Evolutionary conservation across 2,329 filamentous ascomycete species (phyloP), one percentile per base, ranked within the genome.

Genomic region (Colletotrichum gigasporum): DNA sequence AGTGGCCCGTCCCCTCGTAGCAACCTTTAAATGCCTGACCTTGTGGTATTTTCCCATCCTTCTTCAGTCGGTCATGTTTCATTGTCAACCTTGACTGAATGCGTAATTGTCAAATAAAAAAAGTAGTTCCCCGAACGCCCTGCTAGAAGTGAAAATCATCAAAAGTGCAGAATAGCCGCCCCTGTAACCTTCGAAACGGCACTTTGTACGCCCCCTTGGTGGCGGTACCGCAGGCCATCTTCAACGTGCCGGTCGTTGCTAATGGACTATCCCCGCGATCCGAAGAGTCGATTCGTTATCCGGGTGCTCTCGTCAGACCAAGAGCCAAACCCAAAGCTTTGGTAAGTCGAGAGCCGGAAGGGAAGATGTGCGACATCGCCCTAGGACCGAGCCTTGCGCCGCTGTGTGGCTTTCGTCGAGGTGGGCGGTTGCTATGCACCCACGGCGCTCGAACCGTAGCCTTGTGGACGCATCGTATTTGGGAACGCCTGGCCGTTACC

Each of bases 371-470:
- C 41, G 34, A 9, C 26, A 16, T 28, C 11, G 12, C 51, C 42
- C 44, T 58, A 44, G 24, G 16, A 22, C 12, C 44, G 30, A 7
- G 12, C 16, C 14, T 11, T 47, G 18, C 22, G 54, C n/a, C 50
- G 28, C 18, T 44, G 41, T 18, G 11, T 20, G 22, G 28, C 22
- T 28, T 20, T 65, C 30, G 30, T 48, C 45, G 44, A 12, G 30
- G 51, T 12, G 20, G 30, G 32, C 18, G 58, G 32, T 4, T 53
- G 24, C 45, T 81, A 89, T 72, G 82, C 85, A 65, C 84, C 83
- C 62, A 86, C 83, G 82, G 87, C 86, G 57, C 85, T 85, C 58
- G 85, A 82, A 26, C 86, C 84, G 70, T 87, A 88, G 72, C 81
- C 84, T 71, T 83, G 80, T 65, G 84, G 82, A 52, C 82, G 82